Percentiles rank a stretch among this genome's conserved stretches.
These are phyloP conservation scores for Backusella tuberculispora DNA, from an alignment of 192 early-diverging fungal species.

Conservation along the genomic window DNA sequence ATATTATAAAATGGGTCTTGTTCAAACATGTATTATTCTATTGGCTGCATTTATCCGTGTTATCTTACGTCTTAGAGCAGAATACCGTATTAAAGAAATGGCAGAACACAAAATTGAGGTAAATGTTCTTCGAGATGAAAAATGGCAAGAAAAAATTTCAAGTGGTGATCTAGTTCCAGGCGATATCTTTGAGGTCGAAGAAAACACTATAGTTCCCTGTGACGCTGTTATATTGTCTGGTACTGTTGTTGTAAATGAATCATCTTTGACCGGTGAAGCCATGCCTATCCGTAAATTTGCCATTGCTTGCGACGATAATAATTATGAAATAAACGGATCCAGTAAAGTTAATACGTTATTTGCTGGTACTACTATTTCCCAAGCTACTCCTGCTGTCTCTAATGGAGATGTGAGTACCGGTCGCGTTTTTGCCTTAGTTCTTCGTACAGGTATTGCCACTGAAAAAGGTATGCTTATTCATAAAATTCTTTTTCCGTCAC, in stretches of 20 bases:
- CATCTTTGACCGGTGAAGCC: slow-evolving; percentile 78
- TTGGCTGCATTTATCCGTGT: slow-evolving; percentile 63
- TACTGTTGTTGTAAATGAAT: slow-evolving; percentile 75
- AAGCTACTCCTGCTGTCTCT: slow-evolving; percentile 46
- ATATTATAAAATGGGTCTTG: slow-evolving; percentile 65
- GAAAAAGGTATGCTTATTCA: slow-evolving; percentile 74
- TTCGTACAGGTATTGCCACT: slow-evolving; percentile 68
- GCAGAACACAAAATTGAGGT: slow-evolving; percentile 55
- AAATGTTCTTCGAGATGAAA: slow-evolving; percentile 59
- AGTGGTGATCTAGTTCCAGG: slow-evolving; percentile 70
- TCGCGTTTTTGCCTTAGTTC: slow-evolving; percentile 61
- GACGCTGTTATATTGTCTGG: slow-evolving; percentile 73
- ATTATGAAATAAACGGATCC: slow-evolving; percentile 43
- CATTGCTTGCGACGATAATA: slow-evolving; percentile 54
- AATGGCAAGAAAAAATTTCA: slow-evolving; percentile 54
- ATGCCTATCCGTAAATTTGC: slow-evolving; percentile 79
- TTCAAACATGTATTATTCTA: slow-evolving; percentile 60
- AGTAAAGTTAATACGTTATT: slow-evolving; percentile 65
- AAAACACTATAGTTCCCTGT: slow-evolving; percentile 58
- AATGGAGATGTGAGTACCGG: neutral
- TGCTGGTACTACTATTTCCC: slow-evolving; percentile 70
- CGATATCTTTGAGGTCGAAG: slow-evolving; percentile 57
- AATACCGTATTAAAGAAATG: slow-evolving; percentile 60
- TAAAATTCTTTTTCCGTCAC: slow-evolving; percentile 74
- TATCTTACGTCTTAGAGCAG: slow-evolving; percentile 52